Evolutionary conservation across 2,329 filamentous ascomycete species (phyloP).

Genomic region (Calonectria fujianensis): DNA sequence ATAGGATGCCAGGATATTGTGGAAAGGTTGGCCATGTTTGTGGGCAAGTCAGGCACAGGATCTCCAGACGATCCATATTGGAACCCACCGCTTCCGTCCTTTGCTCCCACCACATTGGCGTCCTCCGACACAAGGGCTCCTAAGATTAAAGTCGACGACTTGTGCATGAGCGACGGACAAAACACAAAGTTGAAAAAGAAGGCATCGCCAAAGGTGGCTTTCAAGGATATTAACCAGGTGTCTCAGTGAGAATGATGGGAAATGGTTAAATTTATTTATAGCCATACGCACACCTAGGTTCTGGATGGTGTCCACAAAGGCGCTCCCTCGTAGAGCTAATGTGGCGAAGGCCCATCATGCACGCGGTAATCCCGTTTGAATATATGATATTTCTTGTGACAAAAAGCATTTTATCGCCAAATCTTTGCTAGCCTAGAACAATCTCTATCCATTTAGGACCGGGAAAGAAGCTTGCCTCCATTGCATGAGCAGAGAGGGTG

Average conservation of each 20-base stretch:
- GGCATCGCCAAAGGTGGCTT: neutral
- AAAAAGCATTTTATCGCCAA: too few relatives aligned
- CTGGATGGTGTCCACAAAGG: neutral
- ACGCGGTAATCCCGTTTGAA: too few relatives aligned
- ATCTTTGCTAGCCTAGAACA: constrained; percentile 2
- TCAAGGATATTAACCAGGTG: neutral
- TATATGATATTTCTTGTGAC: too few relatives aligned
- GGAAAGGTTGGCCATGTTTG: neutral
- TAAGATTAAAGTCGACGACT: neutral
- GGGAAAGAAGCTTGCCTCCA: constrained; percentile 7
- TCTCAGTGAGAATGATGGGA: neutral
- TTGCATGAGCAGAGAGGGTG: neutral
- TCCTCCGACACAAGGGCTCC: neutral
- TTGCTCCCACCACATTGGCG: neutral
- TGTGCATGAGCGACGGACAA: neutral
- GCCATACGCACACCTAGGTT: neutral
- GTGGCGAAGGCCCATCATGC: too few relatives aligned
- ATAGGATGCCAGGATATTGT: constrained; percentile 7
- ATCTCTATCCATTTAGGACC: constrained; percentile 31
- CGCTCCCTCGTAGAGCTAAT: neutral
- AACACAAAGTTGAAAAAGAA: neutral
- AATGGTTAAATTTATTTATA: neutral
- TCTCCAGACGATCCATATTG: constrained; percentile 16
- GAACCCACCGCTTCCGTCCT: constrained; percentile 1
- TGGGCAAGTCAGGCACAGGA: neutral